phyloP scores from a whole-genome alignment of 2,329 filamentous ascomycete genomes.

The Bipolaris oryzae region DNA sequence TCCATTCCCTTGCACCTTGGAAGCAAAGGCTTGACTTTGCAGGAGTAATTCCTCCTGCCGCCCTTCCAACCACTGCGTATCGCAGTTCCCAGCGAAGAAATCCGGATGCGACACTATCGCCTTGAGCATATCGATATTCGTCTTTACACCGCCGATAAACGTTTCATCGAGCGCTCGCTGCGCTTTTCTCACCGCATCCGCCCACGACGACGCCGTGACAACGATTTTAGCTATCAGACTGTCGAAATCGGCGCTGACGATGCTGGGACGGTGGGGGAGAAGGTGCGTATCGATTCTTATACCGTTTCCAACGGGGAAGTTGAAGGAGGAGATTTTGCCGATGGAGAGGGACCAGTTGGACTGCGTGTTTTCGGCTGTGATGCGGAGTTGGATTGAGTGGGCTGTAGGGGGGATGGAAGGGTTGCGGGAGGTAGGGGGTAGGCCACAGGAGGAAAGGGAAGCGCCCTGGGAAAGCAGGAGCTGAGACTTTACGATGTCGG shows the following conservation, averaged over 20 bases:
- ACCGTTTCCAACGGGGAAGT: constrained; percentile 63
- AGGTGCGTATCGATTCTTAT: constrained; percentile 64
- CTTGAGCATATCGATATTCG: constrained; percentile 61
- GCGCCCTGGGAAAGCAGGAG: constrained; percentile 61
- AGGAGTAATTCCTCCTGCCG: constrained; percentile 53
- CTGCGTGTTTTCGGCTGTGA: constrained; percentile 63
- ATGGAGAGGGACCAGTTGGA: constrained; percentile 63
- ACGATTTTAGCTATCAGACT: constrained; percentile 66
- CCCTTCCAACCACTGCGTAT: constrained; percentile 64
- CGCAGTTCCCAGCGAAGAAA: constrained; percentile 56
- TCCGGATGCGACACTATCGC: constrained; percentile 59
- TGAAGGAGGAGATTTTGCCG: constrained; percentile 62
- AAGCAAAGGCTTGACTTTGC: constrained; percentile 23
- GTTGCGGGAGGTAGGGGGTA: constrained; percentile 32
- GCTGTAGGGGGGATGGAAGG: constrained; percentile 47
- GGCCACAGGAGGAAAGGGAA: constrained; percentile 46
- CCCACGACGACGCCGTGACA: constrained; percentile 61
- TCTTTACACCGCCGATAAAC: constrained; percentile 62
- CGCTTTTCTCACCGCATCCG: constrained; percentile 60
- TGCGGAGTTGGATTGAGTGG: constrained; percentile 62
- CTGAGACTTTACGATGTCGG: constrained; percentile 63
- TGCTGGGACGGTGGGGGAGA: constrained; percentile 47
- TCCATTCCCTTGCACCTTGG: background rate
- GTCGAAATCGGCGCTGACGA: constrained; percentile 64
- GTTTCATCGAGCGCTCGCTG: constrained; percentile 62